These are phyloP conservation scores for Albophoma yamanashiensis DNA, from an alignment of 2,329 filamentous ascomycete genomes.

Conservation along the genomic window DNA sequence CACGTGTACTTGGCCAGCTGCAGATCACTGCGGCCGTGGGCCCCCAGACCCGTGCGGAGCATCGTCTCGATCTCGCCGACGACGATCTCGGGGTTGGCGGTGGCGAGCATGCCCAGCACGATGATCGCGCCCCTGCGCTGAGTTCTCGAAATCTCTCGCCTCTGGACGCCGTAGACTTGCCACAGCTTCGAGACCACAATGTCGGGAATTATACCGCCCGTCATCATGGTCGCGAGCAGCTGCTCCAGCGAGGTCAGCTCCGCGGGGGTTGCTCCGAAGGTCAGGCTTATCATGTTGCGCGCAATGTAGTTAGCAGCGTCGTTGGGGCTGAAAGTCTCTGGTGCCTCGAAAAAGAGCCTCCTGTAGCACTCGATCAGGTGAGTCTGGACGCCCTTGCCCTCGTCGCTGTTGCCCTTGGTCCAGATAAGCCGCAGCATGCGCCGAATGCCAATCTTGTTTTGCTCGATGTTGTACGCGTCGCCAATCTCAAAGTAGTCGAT, in stretches of 20 bases:
- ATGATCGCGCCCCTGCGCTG: slow-evolving; percentile 92
- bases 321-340: slow-evolving; percentile 75
- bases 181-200: slow-evolving; percentile 85
- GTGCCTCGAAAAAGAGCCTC: slow-evolving; percentile 90
- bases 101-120: slow-evolving; percentile 89
- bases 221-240: slow-evolving; percentile 95
- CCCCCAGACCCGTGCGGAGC: slow-evolving; percentile 77
- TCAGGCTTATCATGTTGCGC: slow-evolving; percentile 97
- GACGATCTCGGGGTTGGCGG: slow-evolving; percentile 85
- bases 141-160: slow-evolving; percentile 81
- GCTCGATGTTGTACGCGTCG: slow-evolving; percentile 92
- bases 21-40: slow-evolving; percentile 70
- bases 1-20: slow-evolving; percentile 92
- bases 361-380: slow-evolving; percentile 97
- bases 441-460: slow-evolving; percentile 83
- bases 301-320: slow-evolving; percentile 93
- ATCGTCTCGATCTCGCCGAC: slow-evolving; percentile 93
- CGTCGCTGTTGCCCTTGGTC: slow-evolving; percentile 98
- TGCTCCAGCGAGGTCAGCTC: slow-evolving; percentile 95
- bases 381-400: slow-evolving; percentile 94
- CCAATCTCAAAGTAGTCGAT: slow-evolving; percentile 97
- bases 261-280: slow-evolving; percentile 87
- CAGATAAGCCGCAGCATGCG: slow-evolving; percentile 96
- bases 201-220: slow-evolving; percentile 74
- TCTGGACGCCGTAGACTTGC: slow-evolving; percentile 95